Base-by-base conservation (phyloP, 2,329 filamentous ascomycete genomes). In the Ascochyta koolunga region DNA sequence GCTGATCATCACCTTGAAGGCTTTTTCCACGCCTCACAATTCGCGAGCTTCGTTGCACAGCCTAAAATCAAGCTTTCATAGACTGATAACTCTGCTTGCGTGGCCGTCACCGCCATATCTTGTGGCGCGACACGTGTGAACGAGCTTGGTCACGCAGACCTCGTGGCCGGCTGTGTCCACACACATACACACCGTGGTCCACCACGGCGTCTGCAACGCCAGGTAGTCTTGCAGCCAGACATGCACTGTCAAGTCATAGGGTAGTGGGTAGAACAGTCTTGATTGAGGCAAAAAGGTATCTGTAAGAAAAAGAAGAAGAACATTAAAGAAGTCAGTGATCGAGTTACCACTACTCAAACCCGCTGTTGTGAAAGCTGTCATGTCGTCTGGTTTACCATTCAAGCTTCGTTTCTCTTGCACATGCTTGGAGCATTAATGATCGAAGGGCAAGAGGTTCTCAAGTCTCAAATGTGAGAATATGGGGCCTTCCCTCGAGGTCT, bases 1-100 rank as follows among this genome's bases (percentile, higher is more conserved):
- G 56, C 59, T 59, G 48, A 57, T 54, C 43, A 59, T 44, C 22
- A 37, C 32, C 27, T 39, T 39, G 48, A 40, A 53, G 58, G 55
- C 54, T 54, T 56, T 54, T 53, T 54, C 35, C 31, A 51, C 57
- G 47, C 47, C 38, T 60, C 50, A 38, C 50, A 38, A 58, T 64
- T 64, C 50, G 62, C 36, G 54, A 57, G 10, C 29, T 41, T 19
- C 31, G 31, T 38, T 38, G 36, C 40, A 37, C 54, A 44, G n/a
- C 36, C 19, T n/a, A 36, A 39, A 38, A 46, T 50, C 53, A 62
- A 64, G 61, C 61, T 58, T 50, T 41, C 15, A 19, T 51, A 45
- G 55, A 41, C 47, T 50, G 31, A 35, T 55, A 43, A 24, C 40
- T 25, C 39, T 15, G 44, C 48, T 29, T 32, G 25, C 15, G 41